These are phyloP conservation scores for Ulota crispa DNA, from an alignment of 225 moss, liverwort and hornwort species.

Conservation along the genomic window DNA sequence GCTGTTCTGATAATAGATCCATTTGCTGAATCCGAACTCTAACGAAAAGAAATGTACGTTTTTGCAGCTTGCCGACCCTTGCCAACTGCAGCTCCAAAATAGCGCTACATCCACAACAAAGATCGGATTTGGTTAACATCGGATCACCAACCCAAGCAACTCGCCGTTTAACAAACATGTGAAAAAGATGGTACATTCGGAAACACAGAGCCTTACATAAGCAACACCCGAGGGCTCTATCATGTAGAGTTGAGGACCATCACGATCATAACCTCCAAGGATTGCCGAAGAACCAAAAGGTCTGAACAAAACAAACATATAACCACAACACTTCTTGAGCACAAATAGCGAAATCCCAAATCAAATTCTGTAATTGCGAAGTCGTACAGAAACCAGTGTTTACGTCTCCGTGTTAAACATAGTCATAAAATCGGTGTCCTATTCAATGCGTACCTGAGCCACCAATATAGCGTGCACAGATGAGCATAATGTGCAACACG, in stretches of 20 bases:
- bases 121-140: not conserved
- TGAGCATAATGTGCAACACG: constrained; percentile 75
- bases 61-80: constrained; percentile 99
- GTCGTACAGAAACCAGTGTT: not conserved
- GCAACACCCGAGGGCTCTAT: constrained; percentile 97
- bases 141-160: not conserved
- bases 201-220: constrained; percentile 51
- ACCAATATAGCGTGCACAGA: constrained; percentile 94
- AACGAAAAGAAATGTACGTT: constrained; percentile 47
- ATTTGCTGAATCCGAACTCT: not conserved
- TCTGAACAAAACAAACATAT: constrained; percentile 48
- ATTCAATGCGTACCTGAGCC: constrained; percentile 66
- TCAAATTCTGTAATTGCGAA: not conserved
- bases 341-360: not conserved
- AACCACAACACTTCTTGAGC: constrained; percentile 7
- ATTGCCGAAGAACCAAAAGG: constrained; percentile 93
- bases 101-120: constrained; percentile 57
- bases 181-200: not conserved
- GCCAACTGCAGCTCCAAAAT: constrained; percentile 94
- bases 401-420: not conserved
- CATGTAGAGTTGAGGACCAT: constrained; percentile 98
- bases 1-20: not conserved
- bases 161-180: not conserved
- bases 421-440: not conserved
- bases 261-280: constrained; percentile 89